Evolutionary conservation across 2,329 filamentous ascomycete genomes (phyloP), one percentile per base, ranked within the genome.

Genomic region (Ceratocystis destructans): DNA sequence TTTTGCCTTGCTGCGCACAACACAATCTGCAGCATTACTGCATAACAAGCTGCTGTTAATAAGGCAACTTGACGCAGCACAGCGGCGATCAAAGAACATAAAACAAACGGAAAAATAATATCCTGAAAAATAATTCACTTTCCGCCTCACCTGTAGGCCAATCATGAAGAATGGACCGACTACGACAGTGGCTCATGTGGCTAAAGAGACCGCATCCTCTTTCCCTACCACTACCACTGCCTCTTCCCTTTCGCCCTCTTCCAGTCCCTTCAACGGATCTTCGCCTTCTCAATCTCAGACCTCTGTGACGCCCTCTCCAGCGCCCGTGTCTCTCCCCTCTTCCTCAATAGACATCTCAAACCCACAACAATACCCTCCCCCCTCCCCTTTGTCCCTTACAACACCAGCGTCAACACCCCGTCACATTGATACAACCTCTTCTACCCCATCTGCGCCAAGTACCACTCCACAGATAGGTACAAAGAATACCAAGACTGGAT

Each of bases 171-270:
- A 61, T 31, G 55, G 66, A 48, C 61, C 61, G 25, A 67, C 62
- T 48, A 64, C 59, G 55, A 67, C 62, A 33, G 71, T 78, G 37
- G 76, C 76, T 20, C 75, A 77, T 22, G 73, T 78, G 20, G 76
- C 76, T 5, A 71, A 72, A 33, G 73, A 76, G 62, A 55, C 45
- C 44, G n/a, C 37, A 61, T 33, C 48, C 33, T 41, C 62, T 66
- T 37, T 31, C 50, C 53, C 53, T 59, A 59, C 53, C 53, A 59
- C 53, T 59, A 33, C 53, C 46, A 44, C 59, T 61, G n/a, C 48
- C 41, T 57, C 33, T 45, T 31, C 61, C 37, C 33, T 48, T n/a
- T 45, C 61, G 44, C 31, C 61, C 65, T 57, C 53, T 59, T 25
- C 61, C n/a, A 44, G 53, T 59, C 50, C 46, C 61, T 59, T 67